Percentiles rank a stretch among this genome's conserved stretches.
These are phyloP conservation scores for Entomophthora muscae DNA, from an alignment of 371 early-diverging fungal species.

Conservation along the genomic window DNA sequence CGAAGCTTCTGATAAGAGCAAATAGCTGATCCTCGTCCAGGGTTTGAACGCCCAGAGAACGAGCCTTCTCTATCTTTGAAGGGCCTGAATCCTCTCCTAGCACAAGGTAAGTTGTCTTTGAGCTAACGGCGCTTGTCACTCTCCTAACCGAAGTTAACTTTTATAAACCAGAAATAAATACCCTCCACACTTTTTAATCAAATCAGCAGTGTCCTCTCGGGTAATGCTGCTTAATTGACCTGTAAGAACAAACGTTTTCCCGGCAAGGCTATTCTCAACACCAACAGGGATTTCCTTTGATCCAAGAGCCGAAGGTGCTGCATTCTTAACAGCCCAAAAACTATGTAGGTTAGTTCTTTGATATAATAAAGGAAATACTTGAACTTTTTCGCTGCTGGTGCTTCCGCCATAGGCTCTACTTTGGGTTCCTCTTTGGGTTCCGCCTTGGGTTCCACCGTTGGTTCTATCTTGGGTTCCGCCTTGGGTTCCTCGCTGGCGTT, in stretches of 20 bases:
- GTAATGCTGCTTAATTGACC: constrained; percentile 69
- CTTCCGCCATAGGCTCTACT: neutral
- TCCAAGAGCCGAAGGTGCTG: constrained; percentile 45
- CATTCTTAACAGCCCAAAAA: neutral
- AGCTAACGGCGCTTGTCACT: constrained; percentile 65
- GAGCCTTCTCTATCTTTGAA: constrained; percentile 75
- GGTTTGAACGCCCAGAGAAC: constrained; percentile 42
- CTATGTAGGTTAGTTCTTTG: no score
- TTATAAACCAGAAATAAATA: constrained; percentile 12
- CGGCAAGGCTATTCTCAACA: constrained; percentile 45
- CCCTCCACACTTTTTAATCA: constrained; percentile 86
- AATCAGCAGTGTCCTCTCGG: constrained; percentile 56
- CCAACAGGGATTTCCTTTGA: constrained; percentile 62
- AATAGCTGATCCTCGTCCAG: constrained; percentile 84
- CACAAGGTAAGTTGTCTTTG: constrained; percentile 82
- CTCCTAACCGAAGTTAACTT: constrained; percentile 27
- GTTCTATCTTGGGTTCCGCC: neutral
- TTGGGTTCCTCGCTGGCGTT: neutral
- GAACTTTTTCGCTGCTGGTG: neutral
- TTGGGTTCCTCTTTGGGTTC: neutral
- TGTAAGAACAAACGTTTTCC: constrained; percentile 81
- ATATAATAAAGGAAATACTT: neutral
- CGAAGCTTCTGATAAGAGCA: constrained; percentile 45
- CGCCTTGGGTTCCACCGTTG: neutral
- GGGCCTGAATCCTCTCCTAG: constrained; percentile 89